Evolutionary conservation across 371 early-diverging fungal species (phyloP).

Genomic region (Zopfochytrium polystomum): DNA sequence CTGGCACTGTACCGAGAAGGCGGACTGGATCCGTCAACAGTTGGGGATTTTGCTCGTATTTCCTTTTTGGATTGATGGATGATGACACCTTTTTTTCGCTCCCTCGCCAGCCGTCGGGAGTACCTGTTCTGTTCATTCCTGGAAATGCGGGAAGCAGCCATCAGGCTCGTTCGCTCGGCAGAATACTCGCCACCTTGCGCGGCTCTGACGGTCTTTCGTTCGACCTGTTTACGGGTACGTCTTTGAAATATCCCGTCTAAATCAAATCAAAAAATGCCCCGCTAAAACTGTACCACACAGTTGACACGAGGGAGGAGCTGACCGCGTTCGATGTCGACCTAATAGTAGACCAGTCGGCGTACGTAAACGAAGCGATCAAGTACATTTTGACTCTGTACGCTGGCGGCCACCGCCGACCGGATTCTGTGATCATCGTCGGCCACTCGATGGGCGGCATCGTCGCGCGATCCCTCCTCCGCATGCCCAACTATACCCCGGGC

Average conservation of each 20-base stretch:
- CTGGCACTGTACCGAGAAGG: constrained; percentile 79
- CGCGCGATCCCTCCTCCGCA: constrained; percentile 73
- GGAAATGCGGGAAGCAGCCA: constrained; percentile 92
- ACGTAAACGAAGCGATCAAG: constrained; percentile 77
- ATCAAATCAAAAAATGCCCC: constrained; percentile 7
- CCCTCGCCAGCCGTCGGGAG: constrained; percentile 36
- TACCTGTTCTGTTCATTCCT: constrained; percentile 90
- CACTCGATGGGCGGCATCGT: constrained; percentile 98
- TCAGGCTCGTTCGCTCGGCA: constrained; percentile 83
- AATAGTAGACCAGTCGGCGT: constrained; percentile 78
- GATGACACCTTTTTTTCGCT: constrained; percentile 5
- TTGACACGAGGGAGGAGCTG: constrained; percentile 89
- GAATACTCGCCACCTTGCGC: constrained; percentile 61
- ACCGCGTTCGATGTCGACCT: constrained; percentile 80
- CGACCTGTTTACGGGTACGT: constrained; percentile 81
- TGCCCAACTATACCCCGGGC: constrained; percentile 69
- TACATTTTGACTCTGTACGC: constrained; percentile 61
- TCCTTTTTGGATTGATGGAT: constrained; percentile 18
- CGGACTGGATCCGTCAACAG: constrained; percentile 44
- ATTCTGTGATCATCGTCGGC: constrained; percentile 79
- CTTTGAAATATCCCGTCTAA: neutral
- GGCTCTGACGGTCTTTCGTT: constrained; percentile 43
- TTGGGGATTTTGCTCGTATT: too few species aligned
- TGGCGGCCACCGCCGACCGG: constrained; percentile 28
- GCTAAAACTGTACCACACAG: constrained; percentile 36